phyloP scores from a whole-genome alignment of 2,329 filamentous ascomycete species.

The Penicillium thymicola region DNA sequence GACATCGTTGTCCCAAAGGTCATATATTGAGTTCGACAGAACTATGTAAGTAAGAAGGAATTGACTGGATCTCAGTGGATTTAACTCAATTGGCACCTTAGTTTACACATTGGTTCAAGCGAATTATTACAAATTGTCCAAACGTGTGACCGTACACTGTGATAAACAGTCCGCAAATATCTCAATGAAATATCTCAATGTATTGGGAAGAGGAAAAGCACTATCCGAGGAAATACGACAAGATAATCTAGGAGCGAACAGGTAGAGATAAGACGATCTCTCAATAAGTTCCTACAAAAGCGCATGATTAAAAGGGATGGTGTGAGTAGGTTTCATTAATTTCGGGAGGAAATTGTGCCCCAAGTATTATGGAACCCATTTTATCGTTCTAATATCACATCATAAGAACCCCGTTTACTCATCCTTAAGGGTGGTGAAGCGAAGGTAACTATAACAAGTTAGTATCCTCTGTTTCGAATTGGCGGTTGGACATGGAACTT shows the following conservation, averaged over 20 bases:
- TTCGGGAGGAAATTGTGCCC: not conserved
- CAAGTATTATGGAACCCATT: not conserved
- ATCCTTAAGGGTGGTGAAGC: constrained; percentile 34
- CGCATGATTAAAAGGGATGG: not conserved
- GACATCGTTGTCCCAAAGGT: too few species aligned
- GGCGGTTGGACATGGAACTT: constrained; percentile 17
- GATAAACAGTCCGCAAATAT: not conserved
- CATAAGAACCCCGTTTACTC: constrained; percentile 25
- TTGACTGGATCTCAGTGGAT: not conserved
- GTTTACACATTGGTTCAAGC: not conserved
- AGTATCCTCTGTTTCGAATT: not conserved
- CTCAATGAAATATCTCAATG: not conserved
- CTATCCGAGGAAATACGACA: not conserved
- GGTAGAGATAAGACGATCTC: not conserved
- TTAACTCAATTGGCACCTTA: not conserved
- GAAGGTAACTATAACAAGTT: constrained; percentile 37
- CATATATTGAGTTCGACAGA: too few species aligned
- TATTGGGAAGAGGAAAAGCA: not conserved
- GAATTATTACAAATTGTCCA: not conserved
- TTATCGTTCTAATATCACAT: constrained; percentile 14
- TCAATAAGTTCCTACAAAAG: not conserved
- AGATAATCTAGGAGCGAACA: not conserved
- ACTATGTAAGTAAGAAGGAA: too few species aligned
- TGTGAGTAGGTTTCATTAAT: not conserved
- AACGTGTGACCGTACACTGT: not conserved